phyloP scores from a whole-genome alignment of 1,284 basidiomycete genomes.

The Ustilago esculenta region DNA sequence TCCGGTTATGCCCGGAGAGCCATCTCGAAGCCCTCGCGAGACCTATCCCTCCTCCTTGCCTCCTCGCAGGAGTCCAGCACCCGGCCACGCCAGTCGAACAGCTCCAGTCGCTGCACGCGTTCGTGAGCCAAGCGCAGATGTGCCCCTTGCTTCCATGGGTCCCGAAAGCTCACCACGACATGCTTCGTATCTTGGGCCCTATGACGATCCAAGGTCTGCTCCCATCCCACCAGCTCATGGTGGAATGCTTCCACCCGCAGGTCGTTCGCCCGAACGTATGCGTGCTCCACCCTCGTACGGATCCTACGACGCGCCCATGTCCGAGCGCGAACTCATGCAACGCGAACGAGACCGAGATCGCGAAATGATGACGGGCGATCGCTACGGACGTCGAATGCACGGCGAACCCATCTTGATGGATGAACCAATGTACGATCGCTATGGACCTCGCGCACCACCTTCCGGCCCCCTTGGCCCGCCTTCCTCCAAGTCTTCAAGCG shows the following conservation, averaged over 20 bases:
- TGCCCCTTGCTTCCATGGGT: conserved; percentile 26
- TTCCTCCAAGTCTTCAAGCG: conserved; percentile 26
- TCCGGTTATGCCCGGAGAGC: conserved; percentile 23
- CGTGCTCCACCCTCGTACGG: conserved; percentile 33
- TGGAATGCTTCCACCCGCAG: conserved; percentile 34
- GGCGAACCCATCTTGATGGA: conserved; percentile 40
- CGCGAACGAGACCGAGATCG: conserved; percentile 37
- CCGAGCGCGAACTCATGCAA: conserved; percentile 38
- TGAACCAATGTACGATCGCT: conserved; percentile 41
- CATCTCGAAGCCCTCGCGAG: conserved; percentile 33
- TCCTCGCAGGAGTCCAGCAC: conserved; percentile 29
- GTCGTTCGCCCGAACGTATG: conserved; percentile 45
- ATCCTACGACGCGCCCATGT: conserved; percentile 32
- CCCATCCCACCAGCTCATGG: conserved; percentile 30
- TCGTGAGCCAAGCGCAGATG: conserved; percentile 39
- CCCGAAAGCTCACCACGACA: conserved; percentile 38
- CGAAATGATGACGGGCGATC: conserved; percentile 42
- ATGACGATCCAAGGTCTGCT: conserved; percentile 36
- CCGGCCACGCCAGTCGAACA: conserved; percentile 14
- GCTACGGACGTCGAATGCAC: conserved; percentile 41
- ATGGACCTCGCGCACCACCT: conserved; percentile 37
- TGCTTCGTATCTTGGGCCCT: conserved; percentile 26
- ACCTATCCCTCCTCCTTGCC: conserved; percentile 23
- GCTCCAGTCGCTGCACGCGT: conserved; percentile 12
- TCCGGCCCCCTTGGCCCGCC: conserved; percentile 33